A percentile compares a stretch with the other conserved stretches of the same genome.
phyloP scores from a whole-genome alignment of 345 rosid genomes.

The Raphanus sativus region DNA sequence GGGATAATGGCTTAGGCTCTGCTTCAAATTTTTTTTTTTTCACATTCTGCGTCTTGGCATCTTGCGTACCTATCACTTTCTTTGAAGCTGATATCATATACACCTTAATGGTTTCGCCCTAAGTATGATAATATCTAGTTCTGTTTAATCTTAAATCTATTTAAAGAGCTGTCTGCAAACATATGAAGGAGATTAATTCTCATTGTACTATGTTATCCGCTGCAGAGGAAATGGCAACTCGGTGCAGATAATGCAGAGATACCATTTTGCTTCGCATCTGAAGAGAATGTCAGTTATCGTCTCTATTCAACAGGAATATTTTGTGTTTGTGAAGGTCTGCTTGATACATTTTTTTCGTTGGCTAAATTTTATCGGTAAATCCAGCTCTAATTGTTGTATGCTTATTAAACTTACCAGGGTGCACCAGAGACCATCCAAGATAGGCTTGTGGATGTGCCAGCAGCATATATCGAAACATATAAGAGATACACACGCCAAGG shows the following conservation, averaged over 20 bases:
- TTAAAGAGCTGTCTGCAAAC: neutral
- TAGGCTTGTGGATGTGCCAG: slow-evolving; percentile 73
- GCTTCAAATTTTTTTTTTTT: neutral
- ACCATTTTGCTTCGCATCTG: slow-evolving; percentile 96
- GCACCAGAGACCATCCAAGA: slow-evolving; percentile 99
- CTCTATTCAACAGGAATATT: slow-evolving; percentile 76
- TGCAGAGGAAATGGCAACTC: slow-evolving; percentile 88
- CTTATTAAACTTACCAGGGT: slow-evolving; percentile 57
- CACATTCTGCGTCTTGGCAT: neutral
- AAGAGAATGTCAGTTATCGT: slow-evolving; percentile 97
- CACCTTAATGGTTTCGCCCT: slow-evolving; percentile 12
- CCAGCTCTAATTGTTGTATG: slow-evolving; percentile 9
- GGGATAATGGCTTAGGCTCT: slow-evolving; percentile 1
- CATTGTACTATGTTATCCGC: slow-evolving; percentile 24
- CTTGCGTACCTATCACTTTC: neutral
- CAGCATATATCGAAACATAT: slow-evolving; percentile 73
- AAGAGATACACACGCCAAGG: slow-evolving; percentile 96
- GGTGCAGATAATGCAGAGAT: slow-evolving; percentile 96
- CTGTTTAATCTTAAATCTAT: neutral
- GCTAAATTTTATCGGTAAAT: neutral
- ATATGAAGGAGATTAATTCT: slow-evolving; percentile 3
- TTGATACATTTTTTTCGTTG: slow-evolving; percentile 2
- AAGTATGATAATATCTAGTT: slow-evolving; percentile 4
- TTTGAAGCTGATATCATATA: slow-evolving; percentile 4
- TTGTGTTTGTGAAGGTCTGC: slow-evolving; percentile 88